Evolutionary conservation across 345 rosid genomes (phyloP), one percentile per base, ranked within the genome.

Genomic region (Heritiera littoralis): DNA sequence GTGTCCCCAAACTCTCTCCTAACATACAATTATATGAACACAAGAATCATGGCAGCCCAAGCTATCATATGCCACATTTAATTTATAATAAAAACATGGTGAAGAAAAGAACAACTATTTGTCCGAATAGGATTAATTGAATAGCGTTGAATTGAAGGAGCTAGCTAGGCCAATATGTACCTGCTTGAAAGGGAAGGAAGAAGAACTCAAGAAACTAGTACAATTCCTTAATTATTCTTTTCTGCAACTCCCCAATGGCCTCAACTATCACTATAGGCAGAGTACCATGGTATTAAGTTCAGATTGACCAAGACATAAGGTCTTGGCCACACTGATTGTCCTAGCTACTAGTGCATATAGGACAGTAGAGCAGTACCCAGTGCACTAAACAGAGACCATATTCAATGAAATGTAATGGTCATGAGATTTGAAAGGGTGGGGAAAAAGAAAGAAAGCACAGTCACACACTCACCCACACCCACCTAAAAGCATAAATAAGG

Each of bases 401-500:
- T 52, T 72, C 15, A 71, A 71, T 71, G 23, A 30, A 28, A 71
- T 49, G n/a, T 13, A 28, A 49, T 49, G n/a, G 43, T 48, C 43
- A 6, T 69, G 18, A 45, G 73, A 30, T 23, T 46, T 71, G 28
- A 70, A 70, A 14, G 65, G 38, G 23, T 60, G 5, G 9, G 9
- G 14, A n/a, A 63, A 0, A 35, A 13, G 38, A 35, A 51, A 49
- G 45, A 7, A 30, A 43, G 5, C 5, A 5, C 28, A 38, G 46
- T 35, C 38, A 35, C 38, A 1, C 38, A 35, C 38, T 35, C 38
- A 35, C 38, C 38, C 41, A 5, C 68, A 35, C n/a, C 65, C 35
- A 55, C 64, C 65, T 54, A 72, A 18, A 54, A 35, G 64, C 65
- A 55, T 55, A 73, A 73, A 73, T 73, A 55, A 55, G 65, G 76